A percentile compares a stretch with the other conserved stretches of the same genome.
These are phyloP conservation scores for Dendrobium chrysotoxum DNA, from an alignment of 106 monocot genomes.

Conservation along the genomic window DNA sequence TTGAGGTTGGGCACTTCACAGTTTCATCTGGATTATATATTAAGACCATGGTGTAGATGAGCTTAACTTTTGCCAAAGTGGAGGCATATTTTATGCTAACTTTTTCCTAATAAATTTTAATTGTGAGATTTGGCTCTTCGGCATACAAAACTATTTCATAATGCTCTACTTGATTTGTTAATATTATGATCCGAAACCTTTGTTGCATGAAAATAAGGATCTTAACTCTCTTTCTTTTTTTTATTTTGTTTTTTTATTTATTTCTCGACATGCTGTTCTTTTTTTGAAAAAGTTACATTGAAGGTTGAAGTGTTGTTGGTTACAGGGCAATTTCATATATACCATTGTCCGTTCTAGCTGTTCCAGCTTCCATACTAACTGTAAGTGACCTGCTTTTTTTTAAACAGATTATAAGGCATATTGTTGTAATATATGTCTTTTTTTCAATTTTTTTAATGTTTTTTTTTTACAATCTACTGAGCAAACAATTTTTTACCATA, in stretches of 20 bases:
- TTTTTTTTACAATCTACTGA: neutral
- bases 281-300: neutral
- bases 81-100: neutral
- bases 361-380: slow-evolving; percentile 93
- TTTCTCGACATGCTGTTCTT: neutral
- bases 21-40: neutral
- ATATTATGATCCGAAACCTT: neutral
- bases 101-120: neutral
- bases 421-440: neutral
- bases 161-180: neutral
- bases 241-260: neutral
- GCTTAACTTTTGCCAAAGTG: neutral
- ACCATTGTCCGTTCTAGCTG: slow-evolving; percentile 87
- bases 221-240: neutral
- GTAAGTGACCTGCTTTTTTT: slow-evolving; percentile 43
- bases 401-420: neutral
- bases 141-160: neutral
- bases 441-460: neutral
- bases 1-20: neutral
- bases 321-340: slow-evolving; percentile 91
- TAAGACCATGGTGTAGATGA: neutral
- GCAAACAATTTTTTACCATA: neutral
- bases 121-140: slow-evolving; percentile 2
- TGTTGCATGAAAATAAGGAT: neutral
- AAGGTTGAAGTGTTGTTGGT: neutral